Percentiles rank a stretch among this genome's conserved stretches.
These are phyloP conservation scores for Colletotrichum tropicicola DNA, from an alignment of 2,329 filamentous ascomycete species.

Conservation along the genomic window DNA sequence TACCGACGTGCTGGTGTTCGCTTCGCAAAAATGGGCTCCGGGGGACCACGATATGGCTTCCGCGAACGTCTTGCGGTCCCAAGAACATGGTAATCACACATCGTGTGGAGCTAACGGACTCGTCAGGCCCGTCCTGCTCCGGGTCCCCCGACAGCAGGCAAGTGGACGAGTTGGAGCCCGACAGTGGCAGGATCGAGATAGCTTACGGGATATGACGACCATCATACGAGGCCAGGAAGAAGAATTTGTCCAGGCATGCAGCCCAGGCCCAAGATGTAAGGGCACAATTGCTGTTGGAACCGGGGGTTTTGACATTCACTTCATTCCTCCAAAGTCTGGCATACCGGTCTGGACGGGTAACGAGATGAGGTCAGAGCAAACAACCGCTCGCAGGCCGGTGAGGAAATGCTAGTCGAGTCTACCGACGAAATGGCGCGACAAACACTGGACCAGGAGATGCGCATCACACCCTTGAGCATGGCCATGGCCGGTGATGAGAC, in stretches of 20 bases:
- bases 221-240: constrained; percentile 7
- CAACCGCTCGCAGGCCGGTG: background rate
- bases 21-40: constrained; percentile 10
- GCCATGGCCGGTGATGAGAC: background rate
- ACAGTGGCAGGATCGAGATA: background rate
- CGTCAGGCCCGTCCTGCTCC: background rate
- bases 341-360: constrained; percentile 24
- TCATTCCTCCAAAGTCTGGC: constrained; percentile 10
- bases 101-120: constrained; percentile 8
- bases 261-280: background rate
- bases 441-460: background rate
- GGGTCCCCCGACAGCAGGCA: background rate
- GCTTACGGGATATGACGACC: background rate
- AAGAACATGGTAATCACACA: constrained; percentile 20
- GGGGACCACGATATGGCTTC: constrained; percentile 20
- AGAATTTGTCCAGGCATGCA: background rate
- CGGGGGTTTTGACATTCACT: background rate
- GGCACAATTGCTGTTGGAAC: background rate
- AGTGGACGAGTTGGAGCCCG: background rate
- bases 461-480: background rate
- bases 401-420: background rate
- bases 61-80: constrained; percentile 9
- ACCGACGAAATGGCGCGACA: constrained; percentile 9
- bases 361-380: background rate
- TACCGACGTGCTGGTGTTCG: constrained; percentile 5